Base-by-base conservation (phyloP, 306 rosid genomes). In the Phaseolus lunatus region DNA sequence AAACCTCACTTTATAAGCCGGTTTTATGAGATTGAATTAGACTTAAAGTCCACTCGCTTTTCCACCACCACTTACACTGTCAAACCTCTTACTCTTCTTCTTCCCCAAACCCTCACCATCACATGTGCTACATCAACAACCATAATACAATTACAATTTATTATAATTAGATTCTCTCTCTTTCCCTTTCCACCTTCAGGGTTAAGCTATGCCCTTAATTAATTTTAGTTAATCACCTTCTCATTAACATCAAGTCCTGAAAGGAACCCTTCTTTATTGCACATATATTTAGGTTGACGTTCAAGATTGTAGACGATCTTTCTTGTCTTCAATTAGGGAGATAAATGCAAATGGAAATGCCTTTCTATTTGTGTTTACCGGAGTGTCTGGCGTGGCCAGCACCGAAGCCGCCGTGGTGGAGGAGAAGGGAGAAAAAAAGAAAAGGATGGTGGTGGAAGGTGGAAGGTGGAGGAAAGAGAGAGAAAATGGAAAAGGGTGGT, bases 101-200 rank as follows among this genome's bases (percentile, higher is more conserved):
- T 37, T 41, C 72, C 81, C 61, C 90, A 57, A 83, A 77, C 66
- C 70, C 86, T 81, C 86, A 85, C 33, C 78, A 43, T 78, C 91
- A 89, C 88, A 89, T 86, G n/a, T n/a, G 96, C 83, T 95, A 88
- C 84, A 76, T 81, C 86, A 83, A 84, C 88, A 69, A 29, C 82
- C 85, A 63, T 75, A 20, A 19, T 20, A 53, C 27, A 9, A 19
- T 19, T 53, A 53, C 23, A 35, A 18, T 18, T 53, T 19, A 65
- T 39, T n/a, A n/a, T n/a, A n/a, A n/a, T n/a, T n/a, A n/a, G n/a
- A n/a, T n/a, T n/a, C n/a, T n/a, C n/a, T n/a, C n/a, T n/a, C n/a
- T n/a, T n/a, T n/a, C n/a, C n/a, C n/a, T n/a, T n/a, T n/a, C n/a
- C n/a, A n/a, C n/a, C n/a, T n/a, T n/a, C n/a, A 68, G 83, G 83